Base-by-base conservation (phyloP, 441 rosid species). In the Populus hybrid region DNA sequence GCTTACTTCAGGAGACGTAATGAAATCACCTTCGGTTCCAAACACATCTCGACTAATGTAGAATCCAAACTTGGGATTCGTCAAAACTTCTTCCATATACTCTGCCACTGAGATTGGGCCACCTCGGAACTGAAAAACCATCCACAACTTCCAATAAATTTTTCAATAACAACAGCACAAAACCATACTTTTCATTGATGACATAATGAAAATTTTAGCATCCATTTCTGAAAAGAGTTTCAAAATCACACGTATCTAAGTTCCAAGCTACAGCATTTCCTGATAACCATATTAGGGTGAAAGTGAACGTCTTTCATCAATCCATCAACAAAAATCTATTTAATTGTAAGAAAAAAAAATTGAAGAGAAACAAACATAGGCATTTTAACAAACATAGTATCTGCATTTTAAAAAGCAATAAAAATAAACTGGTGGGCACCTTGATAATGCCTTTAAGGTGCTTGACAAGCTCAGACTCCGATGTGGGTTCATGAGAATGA, bases 11-110 rank as follows among this genome's bases (percentile, higher is more conserved):
- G 99, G 99, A 75, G 98, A 95, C 77, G 98, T 95, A 74, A 94
- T 90, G 85, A 95, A 95, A 89, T 95, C 97, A 72, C 98, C 99
- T 80, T 91, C 92, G 16, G 86, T 85, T 69, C 98, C 99, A 89
- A 95, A 95, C 9, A 95, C 97, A 87, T 94, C 97, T 59, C 92
- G 90, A 81, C 89, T 94, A 79, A 95, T 94, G 80, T 94, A 95
- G 79, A 90, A 94, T 38, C 98, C 99, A 78, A 88, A 90, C 79
- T 88, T 95, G 20, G 95, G 98, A 73, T 95, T 95, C 21, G 97
- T 95, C 85, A 95, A 83, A 76, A 95, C 99, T 83, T 94, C 99
- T 78, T 94, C 99, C 98, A 95, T 95, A 66, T 92, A 95, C 83
- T 91, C 98, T 12, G 97, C 98, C 77, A 93, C 90, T 30, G 97